phyloP scores from a whole-genome alignment of 192 early-diverging fungal genomes.

The Pilaira anomala region DNA sequence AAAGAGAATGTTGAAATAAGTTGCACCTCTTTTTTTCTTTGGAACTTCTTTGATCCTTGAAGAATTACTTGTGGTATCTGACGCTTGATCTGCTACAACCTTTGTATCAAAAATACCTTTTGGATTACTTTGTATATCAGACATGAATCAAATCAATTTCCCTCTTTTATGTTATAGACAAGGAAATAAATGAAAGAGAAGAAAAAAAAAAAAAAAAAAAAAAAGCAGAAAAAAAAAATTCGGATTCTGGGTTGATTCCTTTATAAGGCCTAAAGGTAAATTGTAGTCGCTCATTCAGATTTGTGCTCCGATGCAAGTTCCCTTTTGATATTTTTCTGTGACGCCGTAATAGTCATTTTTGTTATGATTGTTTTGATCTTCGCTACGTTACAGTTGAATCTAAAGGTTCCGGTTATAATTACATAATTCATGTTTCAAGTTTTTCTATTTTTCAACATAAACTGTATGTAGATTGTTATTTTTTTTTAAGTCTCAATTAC shows the following conservation, averaged over 20 bases:
- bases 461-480: too few relatives aligned
- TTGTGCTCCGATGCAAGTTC: too few relatives aligned
- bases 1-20: constrained; percentile 31
- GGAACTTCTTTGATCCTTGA: not conserved
- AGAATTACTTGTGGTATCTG: not conserved
- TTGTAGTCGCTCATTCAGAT: not conserved
- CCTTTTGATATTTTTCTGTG: too few relatives aligned
- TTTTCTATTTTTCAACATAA: too few relatives aligned
- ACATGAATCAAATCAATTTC: too few relatives aligned
- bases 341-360: too few relatives aligned
- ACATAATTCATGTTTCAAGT: too few relatives aligned
- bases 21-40: not conserved
- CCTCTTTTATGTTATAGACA: too few relatives aligned
- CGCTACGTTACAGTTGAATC: too few relatives aligned
- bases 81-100: not conserved
- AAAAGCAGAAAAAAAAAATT: constrained; percentile 2
- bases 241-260: not conserved
- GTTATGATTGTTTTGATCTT: too few relatives aligned
- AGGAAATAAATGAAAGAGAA: constrained; percentile 1
- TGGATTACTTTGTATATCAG: not conserved
- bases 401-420: too few relatives aligned
- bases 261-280: not conserved
- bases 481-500: too few relatives aligned
- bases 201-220: constrained; percentile 17
- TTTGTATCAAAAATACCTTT: not conserved